A percentile compares a stretch with the other conserved stretches of the same genome.
Evolutionary conservation across 2,329 filamentous ascomycete genomes (phyloP).

Genomic region (Volutella citrinella): DNA sequence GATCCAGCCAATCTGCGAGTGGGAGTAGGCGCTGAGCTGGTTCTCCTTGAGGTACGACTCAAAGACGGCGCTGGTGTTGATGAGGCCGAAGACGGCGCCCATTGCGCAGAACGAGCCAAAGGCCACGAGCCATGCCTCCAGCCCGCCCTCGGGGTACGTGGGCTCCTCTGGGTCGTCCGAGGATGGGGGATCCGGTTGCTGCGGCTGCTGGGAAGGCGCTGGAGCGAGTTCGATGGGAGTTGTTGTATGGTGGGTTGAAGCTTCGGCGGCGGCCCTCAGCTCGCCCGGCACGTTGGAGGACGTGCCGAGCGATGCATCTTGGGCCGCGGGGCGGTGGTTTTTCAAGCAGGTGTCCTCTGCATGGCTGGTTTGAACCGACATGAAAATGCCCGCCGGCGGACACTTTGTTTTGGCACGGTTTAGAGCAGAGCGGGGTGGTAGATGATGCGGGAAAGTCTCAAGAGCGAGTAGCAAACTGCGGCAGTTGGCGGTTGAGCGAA

Average conservation of each 20-base stretch:
- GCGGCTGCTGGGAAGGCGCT: too few relatives aligned
- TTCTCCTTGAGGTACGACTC: slow-evolving; percentile 72
- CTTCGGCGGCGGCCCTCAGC: not conserved
- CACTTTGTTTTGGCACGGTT: too few relatives aligned
- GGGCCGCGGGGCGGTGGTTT: slow-evolving; percentile 18
- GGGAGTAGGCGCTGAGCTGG: slow-evolving; percentile 65
- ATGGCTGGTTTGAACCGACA: too few relatives aligned
- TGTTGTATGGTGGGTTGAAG: too few relatives aligned
- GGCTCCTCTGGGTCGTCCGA: not conserved
- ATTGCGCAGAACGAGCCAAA: slow-evolving; percentile 67
- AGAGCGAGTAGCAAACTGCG: too few relatives aligned
- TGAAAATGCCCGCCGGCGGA: too few relatives aligned
- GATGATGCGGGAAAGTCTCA: too few relatives aligned
- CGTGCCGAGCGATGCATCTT: slow-evolving; percentile 4
- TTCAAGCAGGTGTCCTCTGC: slow-evolving; percentile 30
- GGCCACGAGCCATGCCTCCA: slow-evolving; percentile 67
- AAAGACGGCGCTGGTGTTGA: slow-evolving; percentile 57
- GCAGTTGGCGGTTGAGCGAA: too few relatives aligned
- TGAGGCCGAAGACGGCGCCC: slow-evolving; percentile 61
- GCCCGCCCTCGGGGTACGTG: slow-evolving; percentile 66
- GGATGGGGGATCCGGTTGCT: not conserved
- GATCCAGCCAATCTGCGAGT: slow-evolving; percentile 79
- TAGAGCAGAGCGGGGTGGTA: too few relatives aligned
- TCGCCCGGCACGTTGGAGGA: slow-evolving; percentile 3
- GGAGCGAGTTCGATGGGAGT: too few relatives aligned